A percentile compares a stretch with the other conserved stretches of the same genome.
These are phyloP conservation scores for Mortierella hygrophila DNA, from an alignment of 192 early-diverging fungal genomes.

Conservation along the genomic window DNA sequence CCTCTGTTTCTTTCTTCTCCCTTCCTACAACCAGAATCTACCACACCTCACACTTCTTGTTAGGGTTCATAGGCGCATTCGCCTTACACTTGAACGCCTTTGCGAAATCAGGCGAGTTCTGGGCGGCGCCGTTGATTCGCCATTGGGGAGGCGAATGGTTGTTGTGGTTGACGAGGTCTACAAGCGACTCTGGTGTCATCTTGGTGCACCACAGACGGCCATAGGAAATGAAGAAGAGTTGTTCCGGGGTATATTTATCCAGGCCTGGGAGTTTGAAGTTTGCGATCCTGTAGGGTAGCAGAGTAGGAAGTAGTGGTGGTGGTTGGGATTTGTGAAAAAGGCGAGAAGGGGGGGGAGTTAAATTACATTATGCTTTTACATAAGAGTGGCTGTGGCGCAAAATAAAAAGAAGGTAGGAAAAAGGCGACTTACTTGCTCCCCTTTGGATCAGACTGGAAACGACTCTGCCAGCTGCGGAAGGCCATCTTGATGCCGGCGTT, in stretches of 20 bases:
- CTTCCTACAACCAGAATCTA: background rate
- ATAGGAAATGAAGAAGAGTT: constrained; percentile 77
- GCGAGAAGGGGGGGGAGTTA: background rate
- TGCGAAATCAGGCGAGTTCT: constrained; percentile 74
- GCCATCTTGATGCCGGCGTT: constrained; percentile 71
- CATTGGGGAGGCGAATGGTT: constrained; percentile 29
- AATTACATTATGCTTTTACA: no score
- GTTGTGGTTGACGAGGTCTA: constrained; percentile 26
- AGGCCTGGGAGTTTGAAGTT: constrained; percentile 61
- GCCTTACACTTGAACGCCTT: constrained; percentile 72
- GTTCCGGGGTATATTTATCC: constrained; percentile 64
- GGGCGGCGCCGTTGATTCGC: constrained; percentile 75
- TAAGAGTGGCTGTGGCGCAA: background rate
- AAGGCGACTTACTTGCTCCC: constrained; percentile 38
- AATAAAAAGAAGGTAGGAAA: constrained; percentile 59
- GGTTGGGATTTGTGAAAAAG: no score
- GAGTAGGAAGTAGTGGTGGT: background rate
- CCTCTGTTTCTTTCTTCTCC: background rate
- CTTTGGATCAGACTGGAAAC: constrained; percentile 23
- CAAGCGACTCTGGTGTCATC: constrained; percentile 13
- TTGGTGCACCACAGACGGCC: constrained; percentile 72
- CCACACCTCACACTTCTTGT: constrained; percentile 58
- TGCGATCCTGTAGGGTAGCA: constrained; percentile 57
- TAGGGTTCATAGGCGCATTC: constrained; percentile 77
- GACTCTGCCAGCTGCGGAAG: constrained; percentile 56